Base-by-base conservation (phyloP, 78 protist genomes). In the Bodo saltans region DNA sequence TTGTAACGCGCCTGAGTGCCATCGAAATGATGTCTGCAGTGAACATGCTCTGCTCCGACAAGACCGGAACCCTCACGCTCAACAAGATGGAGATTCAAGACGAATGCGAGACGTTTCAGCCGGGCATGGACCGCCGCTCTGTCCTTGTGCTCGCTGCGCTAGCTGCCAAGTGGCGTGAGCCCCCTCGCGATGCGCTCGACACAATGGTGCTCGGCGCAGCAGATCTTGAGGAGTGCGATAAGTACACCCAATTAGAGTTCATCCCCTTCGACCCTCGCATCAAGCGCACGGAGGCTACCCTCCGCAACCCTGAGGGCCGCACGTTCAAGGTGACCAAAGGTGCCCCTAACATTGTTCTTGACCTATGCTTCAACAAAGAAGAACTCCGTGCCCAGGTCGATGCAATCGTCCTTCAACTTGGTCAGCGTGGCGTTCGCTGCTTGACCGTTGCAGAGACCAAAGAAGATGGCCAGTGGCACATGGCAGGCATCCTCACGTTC, bases 1-100 rank as follows among this genome's bases (percentile, higher is more conserved):
- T 94, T 30, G 97, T 94, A 3, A 78, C 91, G 4, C 95, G 94
- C 47, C 70, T 94, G 27, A 78, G 95, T 4, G 93, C 94, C 83
- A 80, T 93, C 84, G 95, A 93, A 78, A 92, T 87, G 85, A 23
- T 89, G n/a, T 87, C 92, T n/a, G 89, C 78, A 34, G 82, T 88
- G 86, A 86, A 84, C 78, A 76, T 87, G 42, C 87, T 87, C 33
- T 89, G 90, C 74, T 78, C 84, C n/a, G 88, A 67, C 72, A 86
- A 86, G 68, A 86, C 89, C 38, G 89, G 89, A 28, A 86, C 89
- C 28, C 78, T 86, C 67, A 86, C 89, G n/a, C 74, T 28, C 42
- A 86, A 86, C 85, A 42, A 79, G 72, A 76, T 86, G 84, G 12
- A 53, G 70, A 42, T 84, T 26, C 70, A 72, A 34, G 42, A 42